Evolutionary conservation across 2,329 filamentous ascomycete species (phyloP).

Genomic region (Pseudopyrenochaeta lycopersici): DNA sequence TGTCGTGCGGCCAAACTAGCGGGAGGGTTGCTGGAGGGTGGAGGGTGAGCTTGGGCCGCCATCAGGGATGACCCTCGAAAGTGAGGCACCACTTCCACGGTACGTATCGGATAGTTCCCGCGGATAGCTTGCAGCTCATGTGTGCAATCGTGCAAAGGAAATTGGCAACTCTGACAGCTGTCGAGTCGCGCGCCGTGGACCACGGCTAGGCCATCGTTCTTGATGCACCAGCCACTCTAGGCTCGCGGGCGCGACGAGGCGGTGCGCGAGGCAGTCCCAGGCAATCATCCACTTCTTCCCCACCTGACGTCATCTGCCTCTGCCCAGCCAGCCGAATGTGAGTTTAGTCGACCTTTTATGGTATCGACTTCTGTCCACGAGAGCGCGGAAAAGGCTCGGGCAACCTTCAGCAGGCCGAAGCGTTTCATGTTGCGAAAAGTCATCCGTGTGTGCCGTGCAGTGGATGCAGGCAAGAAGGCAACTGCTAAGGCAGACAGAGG

Average conservation of each 20-base stretch:
- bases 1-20: neutral
- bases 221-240: neutral
- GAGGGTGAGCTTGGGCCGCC: neutral
- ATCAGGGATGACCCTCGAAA: neutral
- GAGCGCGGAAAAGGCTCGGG: neutral
- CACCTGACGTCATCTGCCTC: neutral
- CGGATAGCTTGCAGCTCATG: neutral
- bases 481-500: conserved; percentile 1
- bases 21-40: neutral
- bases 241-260: neutral
- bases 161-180: neutral
- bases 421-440: neutral
- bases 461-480: neutral
- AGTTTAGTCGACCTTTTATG: neutral
- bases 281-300: neutral
- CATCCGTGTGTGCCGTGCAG: neutral
- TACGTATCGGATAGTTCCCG: neutral
- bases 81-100: neutral
- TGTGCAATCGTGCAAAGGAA: conserved; percentile 3
- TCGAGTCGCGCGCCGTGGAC: neutral
- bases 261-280: conserved; percentile 6
- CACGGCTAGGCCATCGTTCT: neutral
- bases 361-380: neutral
- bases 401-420: neutral
- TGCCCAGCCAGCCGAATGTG: neutral